phyloP scores from a whole-genome alignment of 2,329 filamentous ascomycete species.

The Fusarium sp. region DNA sequence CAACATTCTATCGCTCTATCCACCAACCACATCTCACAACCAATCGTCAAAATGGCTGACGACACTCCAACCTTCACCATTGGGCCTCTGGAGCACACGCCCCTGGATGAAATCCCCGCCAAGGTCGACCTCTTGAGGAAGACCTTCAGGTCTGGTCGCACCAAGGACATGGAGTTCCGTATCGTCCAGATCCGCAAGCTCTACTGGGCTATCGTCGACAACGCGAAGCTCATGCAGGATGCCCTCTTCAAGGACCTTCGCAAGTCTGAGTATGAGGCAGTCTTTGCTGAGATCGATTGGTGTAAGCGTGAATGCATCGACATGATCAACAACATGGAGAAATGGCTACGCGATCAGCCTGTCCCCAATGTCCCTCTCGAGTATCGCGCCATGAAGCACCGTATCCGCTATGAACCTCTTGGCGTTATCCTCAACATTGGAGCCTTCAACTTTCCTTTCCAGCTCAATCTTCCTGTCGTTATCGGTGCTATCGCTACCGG shows the following conservation, averaged over 20 bases:
- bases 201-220: slow-evolving; percentile 91
- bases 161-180: slow-evolving; percentile 83
- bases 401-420: slow-evolving; percentile 86
- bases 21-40: slow-evolving; percentile 22
- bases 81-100: slow-evolving; percentile 65
- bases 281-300: slow-evolving; percentile 80
- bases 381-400: slow-evolving; percentile 75
- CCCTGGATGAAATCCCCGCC: slow-evolving; percentile 71
- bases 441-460: slow-evolving; percentile 92
- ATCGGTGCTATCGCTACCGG: slow-evolving; percentile 92
- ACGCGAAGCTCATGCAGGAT: slow-evolving; percentile 74
- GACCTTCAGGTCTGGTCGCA: slow-evolving; percentile 82
- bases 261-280: slow-evolving; percentile 79
- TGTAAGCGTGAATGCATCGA: slow-evolving; percentile 83
- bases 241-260: slow-evolving; percentile 80
- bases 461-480: slow-evolving; percentile 79
- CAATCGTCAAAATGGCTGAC: slow-evolving; percentile 48
- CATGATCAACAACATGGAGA: slow-evolving; percentile 78
- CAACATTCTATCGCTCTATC: slow-evolving; percentile 15
- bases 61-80: slow-evolving; percentile 52
- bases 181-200: slow-evolving; percentile 89
- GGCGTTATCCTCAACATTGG: slow-evolving; percentile 87
- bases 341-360: slow-evolving; percentile 84
- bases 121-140: slow-evolving; percentile 68
- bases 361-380: slow-evolving; percentile 73